These are phyloP conservation scores for Nigrograna mackinnonii DNA, from an alignment of 2,329 filamentous ascomycete species.

Conservation along the genomic window DNA sequence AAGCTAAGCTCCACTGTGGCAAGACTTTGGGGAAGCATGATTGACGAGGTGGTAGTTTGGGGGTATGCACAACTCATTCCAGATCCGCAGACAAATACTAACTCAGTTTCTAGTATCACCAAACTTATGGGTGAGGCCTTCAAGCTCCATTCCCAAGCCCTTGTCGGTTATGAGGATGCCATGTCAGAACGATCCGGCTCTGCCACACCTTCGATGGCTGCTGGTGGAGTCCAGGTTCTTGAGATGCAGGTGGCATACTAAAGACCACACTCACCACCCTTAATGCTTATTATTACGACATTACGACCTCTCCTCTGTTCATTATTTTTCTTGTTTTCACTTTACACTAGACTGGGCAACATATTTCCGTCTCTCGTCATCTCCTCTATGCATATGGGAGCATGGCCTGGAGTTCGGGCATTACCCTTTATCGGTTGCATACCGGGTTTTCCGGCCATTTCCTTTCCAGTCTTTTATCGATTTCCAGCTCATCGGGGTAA, in stretches of 20 bases:
- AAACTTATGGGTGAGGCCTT: slow-evolving; percentile 98
- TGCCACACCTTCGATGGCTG: slow-evolving; percentile 44
- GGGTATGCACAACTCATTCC: slow-evolving; percentile 70
- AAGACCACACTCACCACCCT: neutral
- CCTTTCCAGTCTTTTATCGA: slow-evolving; percentile 21
- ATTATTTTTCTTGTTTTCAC: slow-evolving; percentile 20
- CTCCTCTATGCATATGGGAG: slow-evolving; percentile 26
- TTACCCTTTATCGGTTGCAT: slow-evolving; percentile 19
- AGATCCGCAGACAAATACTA: slow-evolving; percentile 41
- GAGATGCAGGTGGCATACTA: slow-evolving; percentile 50
- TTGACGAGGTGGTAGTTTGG: slow-evolving; percentile 98
- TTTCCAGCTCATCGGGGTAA: slow-evolving; percentile 17
- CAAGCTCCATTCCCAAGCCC: slow-evolving; percentile 92
- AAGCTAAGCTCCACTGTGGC: slow-evolving; percentile 96
- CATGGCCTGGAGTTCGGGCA: slow-evolving; percentile 38
- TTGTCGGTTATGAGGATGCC: slow-evolving; percentile 92
- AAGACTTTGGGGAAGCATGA: slow-evolving; percentile 94
- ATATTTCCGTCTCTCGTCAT: slow-evolving; percentile 31
- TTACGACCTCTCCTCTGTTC: slow-evolving; percentile 19
- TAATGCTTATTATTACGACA: slow-evolving; percentile 15
- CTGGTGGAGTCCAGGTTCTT: slow-evolving; percentile 43
- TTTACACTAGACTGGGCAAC: slow-evolving; percentile 36
- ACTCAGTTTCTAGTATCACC: slow-evolving; percentile 70
- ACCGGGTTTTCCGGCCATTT: slow-evolving; percentile 17
- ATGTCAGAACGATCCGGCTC: slow-evolving; percentile 51